Evolutionary conservation across 176 grass and related monocot genomes (phyloP).

Genomic region (Avena sativa): DNA sequence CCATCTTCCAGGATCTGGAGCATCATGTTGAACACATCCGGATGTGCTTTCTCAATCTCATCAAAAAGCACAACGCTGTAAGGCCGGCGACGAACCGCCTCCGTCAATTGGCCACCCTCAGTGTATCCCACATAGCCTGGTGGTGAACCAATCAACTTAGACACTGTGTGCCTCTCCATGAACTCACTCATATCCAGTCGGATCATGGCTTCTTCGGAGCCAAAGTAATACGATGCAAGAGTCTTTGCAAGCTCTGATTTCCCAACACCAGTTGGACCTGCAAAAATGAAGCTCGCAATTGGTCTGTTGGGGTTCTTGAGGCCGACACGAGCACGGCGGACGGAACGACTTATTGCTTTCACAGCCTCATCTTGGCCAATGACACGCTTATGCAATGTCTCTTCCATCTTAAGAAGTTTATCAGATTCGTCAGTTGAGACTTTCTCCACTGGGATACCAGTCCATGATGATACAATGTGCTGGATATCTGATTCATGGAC

Average conservation of each 20-base stretch:
- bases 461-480: constrained; percentile 95
- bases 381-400: constrained; percentile 79
- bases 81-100: constrained; percentile 84
- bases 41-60: constrained; percentile 90
- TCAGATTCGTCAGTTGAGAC: constrained; percentile 85
- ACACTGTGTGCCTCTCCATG: constrained; percentile 93
- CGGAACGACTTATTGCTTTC: constrained; percentile 85
- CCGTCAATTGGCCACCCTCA: constrained; percentile 91
- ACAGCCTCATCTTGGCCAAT: constrained; percentile 97
- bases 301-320: constrained; percentile 90
- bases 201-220: constrained; percentile 93
- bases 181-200: constrained; percentile 98
- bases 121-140: constrained; percentile 97
- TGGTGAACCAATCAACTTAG: constrained; percentile 88
- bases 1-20: constrained; percentile 95
- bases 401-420: constrained; percentile 94
- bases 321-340: constrained; percentile 82
- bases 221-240: constrained; percentile 83
- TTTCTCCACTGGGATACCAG: constrained; percentile 93
- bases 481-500: constrained; percentile 89
- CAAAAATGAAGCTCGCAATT: constrained; percentile 94
- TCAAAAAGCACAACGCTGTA: constrained; percentile 90
- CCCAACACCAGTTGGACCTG: constrained; percentile 89
- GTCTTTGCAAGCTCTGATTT: constrained; percentile 95
- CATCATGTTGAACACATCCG: constrained; percentile 99